Percentiles rank a stretch among this genome's conserved stretches.
Evolutionary conservation across 352 stramenopile species (phyloP).

Genomic region (Phytophthora multivora): DNA sequence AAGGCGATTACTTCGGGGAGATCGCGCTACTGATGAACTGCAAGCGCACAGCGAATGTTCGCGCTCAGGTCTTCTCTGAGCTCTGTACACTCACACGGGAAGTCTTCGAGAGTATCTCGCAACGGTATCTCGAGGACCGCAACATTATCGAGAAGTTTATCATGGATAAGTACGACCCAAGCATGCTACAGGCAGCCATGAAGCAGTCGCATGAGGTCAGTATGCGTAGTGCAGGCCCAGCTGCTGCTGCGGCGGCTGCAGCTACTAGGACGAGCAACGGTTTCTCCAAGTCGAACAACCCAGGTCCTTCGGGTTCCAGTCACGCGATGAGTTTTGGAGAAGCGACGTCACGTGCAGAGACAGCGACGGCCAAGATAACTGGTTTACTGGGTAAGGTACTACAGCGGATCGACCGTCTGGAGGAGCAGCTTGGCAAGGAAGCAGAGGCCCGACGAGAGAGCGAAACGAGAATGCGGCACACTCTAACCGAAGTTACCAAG

Average conservation of each 20-base stretch:
- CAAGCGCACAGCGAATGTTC: conserved; percentile 82
- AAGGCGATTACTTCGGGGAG: conserved; percentile 85
- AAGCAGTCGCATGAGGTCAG: conserved; percentile 76
- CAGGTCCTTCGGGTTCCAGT: not conserved
- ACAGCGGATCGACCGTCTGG: conserved; percentile 53
- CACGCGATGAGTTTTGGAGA: conserved; percentile 27
- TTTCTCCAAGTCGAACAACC: not conserved
- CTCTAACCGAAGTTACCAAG: conserved; percentile 16
- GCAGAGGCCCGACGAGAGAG: conserved; percentile 54
- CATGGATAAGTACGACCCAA: conserved; percentile 83
- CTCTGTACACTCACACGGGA: conserved; percentile 77
- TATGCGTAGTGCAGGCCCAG: conserved; percentile 38
- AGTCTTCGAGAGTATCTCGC: conserved; percentile 77
- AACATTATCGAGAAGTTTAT: conserved; percentile 87
- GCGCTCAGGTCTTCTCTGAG: conserved; percentile 72
- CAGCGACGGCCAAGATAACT: conserved; percentile 28
- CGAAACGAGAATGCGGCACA: conserved; percentile 44
- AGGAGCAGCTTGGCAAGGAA: conserved; percentile 54
- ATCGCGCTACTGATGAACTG: conserved; percentile 86
- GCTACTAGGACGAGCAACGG: conserved; percentile 5
- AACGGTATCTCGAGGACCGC: conserved; percentile 77
- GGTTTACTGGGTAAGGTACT: conserved; percentile 55
- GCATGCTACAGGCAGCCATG: conserved; percentile 75
- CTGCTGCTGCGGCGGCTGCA: conserved; percentile 14
- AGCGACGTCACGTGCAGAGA: conserved; percentile 8